Conservation (phyloP, 192 early-diverging fungal genomes). For the Paraglomus brasilianum region DNA sequence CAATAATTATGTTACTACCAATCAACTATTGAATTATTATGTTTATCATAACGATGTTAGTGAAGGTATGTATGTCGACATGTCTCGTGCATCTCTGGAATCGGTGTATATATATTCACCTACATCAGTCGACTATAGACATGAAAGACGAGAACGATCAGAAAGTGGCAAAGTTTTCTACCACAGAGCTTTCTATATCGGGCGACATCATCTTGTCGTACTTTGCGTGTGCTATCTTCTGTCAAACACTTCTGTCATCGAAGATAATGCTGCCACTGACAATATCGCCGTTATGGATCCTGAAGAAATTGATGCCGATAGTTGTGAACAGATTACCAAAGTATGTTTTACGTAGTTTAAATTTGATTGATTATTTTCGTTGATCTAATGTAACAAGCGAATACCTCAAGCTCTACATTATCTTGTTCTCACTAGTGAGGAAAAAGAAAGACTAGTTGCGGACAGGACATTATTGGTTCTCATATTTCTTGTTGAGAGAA, state of each 20-base stretch:
- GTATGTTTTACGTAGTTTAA: not conserved
- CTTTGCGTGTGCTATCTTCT: slow-evolving; percentile 1
- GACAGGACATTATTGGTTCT: slow-evolving; percentile 15
- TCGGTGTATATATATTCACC: too few relatives aligned
- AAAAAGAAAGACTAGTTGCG: not conserved
- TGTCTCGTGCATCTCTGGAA: too few relatives aligned
- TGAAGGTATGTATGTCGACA: too few relatives aligned
- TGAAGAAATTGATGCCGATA: not conserved
- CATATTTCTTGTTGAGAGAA: slow-evolving; percentile 14
- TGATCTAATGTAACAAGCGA: not conserved
- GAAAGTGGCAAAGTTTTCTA: not conserved
- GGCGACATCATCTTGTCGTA: not conserved
- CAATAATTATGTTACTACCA: not conserved
- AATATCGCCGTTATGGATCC: not conserved
- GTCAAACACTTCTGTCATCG: not conserved
- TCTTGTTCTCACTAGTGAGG: not conserved
- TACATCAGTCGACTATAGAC: not conserved
- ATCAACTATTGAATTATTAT: not conserved
- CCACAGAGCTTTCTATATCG: slow-evolving; percentile 1
- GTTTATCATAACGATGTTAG: not conserved
- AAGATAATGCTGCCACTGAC: not conserved
- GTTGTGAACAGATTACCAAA: not conserved
- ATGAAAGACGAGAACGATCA: not conserved
- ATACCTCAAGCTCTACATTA: not conserved
- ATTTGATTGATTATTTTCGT: not conserved